These are phyloP conservation scores for Trichosanthes cucumerina DNA, from an alignment of 306 rosid species.

Conservation along the genomic window DNA sequence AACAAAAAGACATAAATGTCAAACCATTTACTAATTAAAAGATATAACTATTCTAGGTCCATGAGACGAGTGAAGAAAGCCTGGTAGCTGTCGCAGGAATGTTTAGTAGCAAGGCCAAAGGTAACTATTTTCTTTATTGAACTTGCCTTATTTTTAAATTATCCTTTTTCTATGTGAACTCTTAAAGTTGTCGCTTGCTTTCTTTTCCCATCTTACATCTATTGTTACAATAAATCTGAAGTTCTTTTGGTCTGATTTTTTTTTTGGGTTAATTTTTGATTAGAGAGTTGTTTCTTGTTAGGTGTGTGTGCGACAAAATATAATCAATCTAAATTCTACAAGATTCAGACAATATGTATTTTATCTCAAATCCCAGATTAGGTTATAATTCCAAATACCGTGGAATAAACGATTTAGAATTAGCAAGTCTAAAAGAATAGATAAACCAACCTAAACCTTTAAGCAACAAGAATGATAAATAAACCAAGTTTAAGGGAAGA, in stretches of 20 bases:
- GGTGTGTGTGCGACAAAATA: too few relatives aligned
- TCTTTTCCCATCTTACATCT: not conserved
- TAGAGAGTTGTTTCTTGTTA: not conserved
- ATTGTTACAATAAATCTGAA: not conserved
- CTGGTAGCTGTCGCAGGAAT: constrained; percentile 98
- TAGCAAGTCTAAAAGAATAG: too few relatives aligned
- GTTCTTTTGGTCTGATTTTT: not conserved
- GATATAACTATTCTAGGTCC: constrained; percentile 36
- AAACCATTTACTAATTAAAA: constrained; percentile 5
- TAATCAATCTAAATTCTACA: too few relatives aligned
- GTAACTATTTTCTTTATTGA: constrained; percentile 28
- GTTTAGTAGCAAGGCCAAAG: constrained; percentile 99
- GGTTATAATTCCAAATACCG: too few relatives aligned
- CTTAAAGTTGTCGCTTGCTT: not conserved
- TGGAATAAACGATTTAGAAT: too few relatives aligned
- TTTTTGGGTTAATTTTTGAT: not conserved
- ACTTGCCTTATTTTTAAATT: not conserved
- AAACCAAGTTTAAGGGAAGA: too few relatives aligned
- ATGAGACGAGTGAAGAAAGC: constrained; percentile 92
- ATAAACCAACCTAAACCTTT: too few relatives aligned
- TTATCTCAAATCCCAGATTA: too few relatives aligned
- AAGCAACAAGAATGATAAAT: too few relatives aligned
- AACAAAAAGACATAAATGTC: not conserved
- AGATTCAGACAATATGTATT: too few relatives aligned
- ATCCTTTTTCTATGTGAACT: not conserved